A percentile compares a stretch with the other conserved stretches of the same genome.
These are phyloP conservation scores for Mollisia scopiformis DNA, from an alignment of 2,329 filamentous ascomycete species.

Conservation along the genomic window DNA sequence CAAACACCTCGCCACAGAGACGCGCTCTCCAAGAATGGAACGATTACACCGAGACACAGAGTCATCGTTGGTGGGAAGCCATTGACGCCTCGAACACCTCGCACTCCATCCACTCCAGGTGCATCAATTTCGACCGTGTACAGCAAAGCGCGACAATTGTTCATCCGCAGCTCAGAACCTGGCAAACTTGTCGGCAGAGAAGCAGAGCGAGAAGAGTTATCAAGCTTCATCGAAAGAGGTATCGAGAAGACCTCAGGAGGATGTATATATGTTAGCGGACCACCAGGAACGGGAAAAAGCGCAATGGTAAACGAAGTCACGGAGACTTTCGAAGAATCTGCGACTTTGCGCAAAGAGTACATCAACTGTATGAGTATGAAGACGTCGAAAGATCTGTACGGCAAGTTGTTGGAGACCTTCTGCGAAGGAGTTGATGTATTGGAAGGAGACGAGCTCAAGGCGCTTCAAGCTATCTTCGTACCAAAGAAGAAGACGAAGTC, in stretches of 20 bases:
- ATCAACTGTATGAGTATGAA: slow-evolving; percentile 99
- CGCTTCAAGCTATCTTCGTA: slow-evolving; percentile 72
- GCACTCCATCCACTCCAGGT: slow-evolving; percentile 72
- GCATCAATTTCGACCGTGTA: slow-evolving; percentile 74
- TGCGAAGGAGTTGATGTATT: slow-evolving; percentile 59
- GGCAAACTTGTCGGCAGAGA: slow-evolving; percentile 38
- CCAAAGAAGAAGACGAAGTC: slow-evolving; percentile 57
- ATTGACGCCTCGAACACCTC: slow-evolving; percentile 77
- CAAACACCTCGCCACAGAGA: slow-evolving; percentile 79
- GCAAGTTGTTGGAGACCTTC: slow-evolving; percentile 73
- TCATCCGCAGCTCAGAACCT: slow-evolving; percentile 61
- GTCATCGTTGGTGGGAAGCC: slow-evolving; percentile 77
- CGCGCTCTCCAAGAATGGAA: slow-evolving; percentile 69
- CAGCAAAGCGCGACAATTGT: slow-evolving; percentile 83
- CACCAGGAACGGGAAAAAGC: slow-evolving; percentile 95
- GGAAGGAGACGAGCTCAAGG: slow-evolving; percentile 68
- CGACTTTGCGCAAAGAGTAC: slow-evolving; percentile 68
- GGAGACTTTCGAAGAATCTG: slow-evolving; percentile 53
- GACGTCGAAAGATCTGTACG: slow-evolving; percentile 82
- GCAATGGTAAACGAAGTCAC: slow-evolving; percentile 86
- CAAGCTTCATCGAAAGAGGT: slow-evolving; percentile 68
- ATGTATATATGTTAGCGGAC: slow-evolving; percentile 93
- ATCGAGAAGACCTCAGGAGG: slow-evolving; percentile 65
- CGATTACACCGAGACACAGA: slow-evolving; percentile 81
- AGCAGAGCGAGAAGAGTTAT: slow-evolving; percentile 64